Base-by-base conservation (phyloP, 768 basidiomycete genomes). In the Suillus paluster region DNA sequence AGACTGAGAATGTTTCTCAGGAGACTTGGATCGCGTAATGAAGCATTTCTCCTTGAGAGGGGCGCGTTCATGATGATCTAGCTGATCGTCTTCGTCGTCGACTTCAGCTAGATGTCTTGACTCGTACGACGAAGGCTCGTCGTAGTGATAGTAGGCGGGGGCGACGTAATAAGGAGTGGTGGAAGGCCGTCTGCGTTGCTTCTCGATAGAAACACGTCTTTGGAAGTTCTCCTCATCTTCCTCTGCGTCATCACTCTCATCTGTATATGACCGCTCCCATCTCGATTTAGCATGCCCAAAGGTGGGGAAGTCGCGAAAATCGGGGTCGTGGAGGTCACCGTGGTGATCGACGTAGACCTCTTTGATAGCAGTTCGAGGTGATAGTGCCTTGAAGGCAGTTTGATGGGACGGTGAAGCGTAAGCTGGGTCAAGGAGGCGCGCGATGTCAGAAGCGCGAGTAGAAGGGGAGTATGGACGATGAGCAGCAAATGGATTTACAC, bases 281-380 rank as follows among this genome's bases (percentile, higher is more conserved):
- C 63, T 68, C 0, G 79, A 72, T 1, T 76, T 72, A 11, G 65
- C 27, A 45, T 68, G 61, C 17, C 57, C 57, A 52, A 78, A 68
- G 39, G 79, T 68, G 33, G 87, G 87, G 63, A 89, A 89, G 74
- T 87, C 80, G 64, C 86, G 80, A 74, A 82, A 89, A 69, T 89
- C 87, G 25, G 87, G 87, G 72, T 89, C 87, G 68, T 89, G 87
- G 27, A 87, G 76, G 72, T 86, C 83, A 54, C 87, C 87, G 62
- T 82, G 77, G 70, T 76, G 78, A 79, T 89, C 87, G 64, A 87
- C 81, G 68, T 87, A 87, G 61, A 81, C 86, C 46, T 71, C 66
- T 39, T 45, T 70, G 17, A 64, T 59, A 1, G 57, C 52, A 57
- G 67, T 63, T 48, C 53, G 62, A 0, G 67, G 57, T 34, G 66